Evolutionary conservation across 495 filamentous ascomycete genomes (phyloP).

Genomic region (Penicillium argentinense): DNA sequence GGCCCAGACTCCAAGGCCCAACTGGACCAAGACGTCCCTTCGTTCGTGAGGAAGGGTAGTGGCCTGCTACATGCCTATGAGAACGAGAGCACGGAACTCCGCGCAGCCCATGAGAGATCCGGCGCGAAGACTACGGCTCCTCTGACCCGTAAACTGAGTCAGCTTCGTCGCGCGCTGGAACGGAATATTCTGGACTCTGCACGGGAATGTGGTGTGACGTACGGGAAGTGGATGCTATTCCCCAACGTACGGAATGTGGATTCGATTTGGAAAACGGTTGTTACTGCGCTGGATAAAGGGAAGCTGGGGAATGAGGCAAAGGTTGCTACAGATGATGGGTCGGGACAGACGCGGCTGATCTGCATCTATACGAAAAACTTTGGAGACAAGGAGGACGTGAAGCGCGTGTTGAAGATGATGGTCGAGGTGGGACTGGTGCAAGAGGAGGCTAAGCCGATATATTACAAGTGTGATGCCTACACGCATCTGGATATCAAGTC

Average conservation of each 20-base stretch:
- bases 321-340: constrained; percentile 57
- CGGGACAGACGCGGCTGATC: constrained; percentile 51
- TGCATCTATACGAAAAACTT: constrained; percentile 80
- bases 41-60: constrained; percentile 45
- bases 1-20: constrained; percentile 46
- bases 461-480: constrained; percentile 82
- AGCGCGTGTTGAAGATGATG: constrained; percentile 60
- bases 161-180: constrained; percentile 50
- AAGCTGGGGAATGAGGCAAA: constrained; percentile 70
- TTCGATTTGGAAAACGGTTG: constrained; percentile 61
- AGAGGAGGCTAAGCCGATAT: constrained; percentile 52
- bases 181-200: constrained; percentile 58
- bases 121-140: constrained; percentile 33
- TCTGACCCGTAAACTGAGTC: constrained; percentile 50
- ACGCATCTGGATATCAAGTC: constrained; percentile 67
- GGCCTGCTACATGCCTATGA: constrained; percentile 44
- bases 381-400: constrained; percentile 64
- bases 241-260: constrained; percentile 55
- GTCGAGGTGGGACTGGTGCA: constrained; percentile 59
- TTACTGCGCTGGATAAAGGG: constrained; percentile 59
- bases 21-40: constrained; percentile 28
- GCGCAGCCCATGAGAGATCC: constrained; percentile 37
- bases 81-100: constrained; percentile 34
- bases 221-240: constrained; percentile 91
- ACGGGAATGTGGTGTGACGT: constrained; percentile 48